These are phyloP conservation scores for Chimonanthus praecox DNA, from an alignment of 164 flowering plant species.

Conservation along the genomic window DNA sequence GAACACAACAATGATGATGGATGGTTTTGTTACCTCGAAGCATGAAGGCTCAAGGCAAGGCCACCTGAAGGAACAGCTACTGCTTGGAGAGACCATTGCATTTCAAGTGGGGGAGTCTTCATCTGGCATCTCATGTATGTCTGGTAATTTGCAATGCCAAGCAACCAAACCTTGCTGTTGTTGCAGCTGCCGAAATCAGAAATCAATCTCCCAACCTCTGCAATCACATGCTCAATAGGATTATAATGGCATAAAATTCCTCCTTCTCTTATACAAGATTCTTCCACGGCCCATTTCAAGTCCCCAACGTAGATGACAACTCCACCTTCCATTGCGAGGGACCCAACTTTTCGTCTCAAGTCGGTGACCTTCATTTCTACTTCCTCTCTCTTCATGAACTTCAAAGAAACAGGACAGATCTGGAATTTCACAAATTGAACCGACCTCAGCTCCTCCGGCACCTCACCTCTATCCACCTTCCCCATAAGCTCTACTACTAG, in stretches of 20 bases:
- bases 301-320: conserved; percentile 70
- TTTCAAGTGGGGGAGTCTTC: conserved; percentile 70
- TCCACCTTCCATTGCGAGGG: conserved; percentile 41
- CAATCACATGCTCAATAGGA: conserved; percentile 54
- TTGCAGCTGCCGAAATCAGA: conserved; percentile 26
- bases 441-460: conserved; percentile 57
- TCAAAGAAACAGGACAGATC: conserved; percentile 46
- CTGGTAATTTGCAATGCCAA: conserved; percentile 64
- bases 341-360: conserved; percentile 52
- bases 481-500: conserved; percentile 52
- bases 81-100: conserved; percentile 75
- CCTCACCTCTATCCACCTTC: conserved; percentile 59
- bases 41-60: conserved; percentile 70
- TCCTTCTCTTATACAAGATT: conserved; percentile 7
- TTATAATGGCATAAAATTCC: conserved; percentile 27
- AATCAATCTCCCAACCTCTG: conserved; percentile 55
- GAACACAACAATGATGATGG: no score
- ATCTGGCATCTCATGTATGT: conserved; percentile 70
- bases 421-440: conserved; percentile 50
- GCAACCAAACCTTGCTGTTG: conserved; percentile 52
- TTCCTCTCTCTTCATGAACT: conserved; percentile 70
- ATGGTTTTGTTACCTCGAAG: conserved; percentile 46
- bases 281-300: conserved; percentile 64
- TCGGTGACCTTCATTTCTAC: conserved; percentile 51
- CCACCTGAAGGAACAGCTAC: conserved; percentile 75